Evolutionary conservation across 331 rosid species (phyloP), one percentile per base, ranked within the genome.

Genomic region (Ulmus americana): DNA sequence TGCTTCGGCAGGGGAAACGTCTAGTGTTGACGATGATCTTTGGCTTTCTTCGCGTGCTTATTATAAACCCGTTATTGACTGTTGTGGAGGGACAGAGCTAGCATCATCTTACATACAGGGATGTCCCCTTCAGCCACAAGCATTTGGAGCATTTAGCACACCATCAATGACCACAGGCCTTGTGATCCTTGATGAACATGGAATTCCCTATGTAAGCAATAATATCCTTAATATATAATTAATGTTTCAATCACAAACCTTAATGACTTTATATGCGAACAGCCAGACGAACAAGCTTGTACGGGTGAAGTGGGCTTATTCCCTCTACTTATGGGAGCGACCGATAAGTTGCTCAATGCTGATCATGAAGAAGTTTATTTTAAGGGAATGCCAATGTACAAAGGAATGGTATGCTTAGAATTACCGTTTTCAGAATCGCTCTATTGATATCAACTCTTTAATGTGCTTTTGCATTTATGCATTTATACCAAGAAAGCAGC

Each of bases 41-140:
- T 91, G 91, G 96, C 96, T 91, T 18, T 83, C 97, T 45, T 91
- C 96, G 39, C 88, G 70, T 67, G 81, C 95, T 59, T 79, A 81
- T 70, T 91, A 91, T 70, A 81, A 53, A 46, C 95, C 95, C 41
- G 50, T 88, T 44, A 15, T 79, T 45, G 97, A 91, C 75, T 63
- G 82, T 39, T 86, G 96, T 59, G 96, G 96, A 47, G 97, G 97
- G 46, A 88, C 96, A 20, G 97, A 91, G 74, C 95, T 88, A 45
- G 80, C 91, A 5, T 88, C 97, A 42, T 39, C 75, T 62, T 91
- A 81, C 81, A 66, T 88, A 48, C 46, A 71, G 2, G 97, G 81
- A 70, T 81, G 85, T 75, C 84, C 62, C 10, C 58, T 88, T 56
- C 96, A 91, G 79, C 90, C 91, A 14, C 97, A 91, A 83, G 95